Percentiles rank a stretch among this genome's conserved stretches.
Conservation (phyloP, 352 stramenopile species). For the Elongisporangium senticosum region DNA sequence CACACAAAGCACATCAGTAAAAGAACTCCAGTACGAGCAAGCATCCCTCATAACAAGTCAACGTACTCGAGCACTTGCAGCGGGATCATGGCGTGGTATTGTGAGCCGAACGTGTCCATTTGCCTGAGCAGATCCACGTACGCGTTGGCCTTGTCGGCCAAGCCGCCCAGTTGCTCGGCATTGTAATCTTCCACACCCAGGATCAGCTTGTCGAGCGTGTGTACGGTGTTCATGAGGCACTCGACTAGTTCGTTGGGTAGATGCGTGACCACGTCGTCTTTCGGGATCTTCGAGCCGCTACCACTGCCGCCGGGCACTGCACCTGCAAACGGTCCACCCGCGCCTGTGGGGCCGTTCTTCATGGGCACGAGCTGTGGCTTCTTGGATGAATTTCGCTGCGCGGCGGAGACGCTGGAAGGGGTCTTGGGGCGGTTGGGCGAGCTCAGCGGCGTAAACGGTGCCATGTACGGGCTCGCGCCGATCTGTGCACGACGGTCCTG, state of each 20-base stretch:
- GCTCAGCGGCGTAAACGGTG: conserved; percentile 64
- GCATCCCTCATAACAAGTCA: not conserved
- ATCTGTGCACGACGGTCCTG: conserved; percentile 60
- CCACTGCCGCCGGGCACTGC: conserved; percentile 1
- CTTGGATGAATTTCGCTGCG: conserved; percentile 13
- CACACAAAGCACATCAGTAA: not conserved
- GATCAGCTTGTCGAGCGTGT: conserved; percentile 63
- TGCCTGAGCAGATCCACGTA: conserved; percentile 61
- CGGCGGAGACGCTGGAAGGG: conserved; percentile 26
- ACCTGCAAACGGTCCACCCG: conserved; percentile 1
- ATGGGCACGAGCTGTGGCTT: conserved; percentile 60
- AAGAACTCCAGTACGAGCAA: conserved; percentile 2
- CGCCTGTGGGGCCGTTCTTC: conserved; percentile 13
- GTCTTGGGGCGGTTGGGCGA: conserved; percentile 52
- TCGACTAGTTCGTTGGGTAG: conserved; percentile 52
- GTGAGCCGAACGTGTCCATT: conserved; percentile 29
- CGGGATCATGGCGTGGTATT: conserved; percentile 56
- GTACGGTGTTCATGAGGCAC: conserved; percentile 46
- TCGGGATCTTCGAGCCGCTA: conserved; percentile 23
- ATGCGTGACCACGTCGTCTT: conserved; percentile 57
- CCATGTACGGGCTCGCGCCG: conserved; percentile 53
- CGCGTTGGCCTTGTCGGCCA: conserved; percentile 47
- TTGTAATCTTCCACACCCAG: conserved; percentile 55
- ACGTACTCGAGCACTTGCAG: conserved; percentile 55
- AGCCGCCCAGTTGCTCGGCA: conserved; percentile 48